Conservation (phyloP, 805 yeast species). For the Yamadazyma paraphyllophila region DNA sequence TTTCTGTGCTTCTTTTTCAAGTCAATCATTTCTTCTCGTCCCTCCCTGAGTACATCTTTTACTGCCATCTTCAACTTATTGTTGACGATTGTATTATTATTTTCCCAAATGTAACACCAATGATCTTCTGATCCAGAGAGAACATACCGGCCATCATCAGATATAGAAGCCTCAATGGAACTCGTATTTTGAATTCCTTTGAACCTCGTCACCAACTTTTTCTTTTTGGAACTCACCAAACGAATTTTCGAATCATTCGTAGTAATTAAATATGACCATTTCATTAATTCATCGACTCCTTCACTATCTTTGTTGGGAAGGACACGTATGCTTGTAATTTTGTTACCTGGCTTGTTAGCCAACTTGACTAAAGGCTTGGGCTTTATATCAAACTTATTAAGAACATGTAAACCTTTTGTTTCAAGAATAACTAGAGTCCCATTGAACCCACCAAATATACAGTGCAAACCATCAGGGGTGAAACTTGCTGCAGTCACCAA, state of each 20-base stretch:
- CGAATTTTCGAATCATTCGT: constrained; percentile 82
- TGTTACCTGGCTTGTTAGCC: constrained; percentile 31
- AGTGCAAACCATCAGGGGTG: constrained; percentile 60
- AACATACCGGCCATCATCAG: constrained; percentile 56
- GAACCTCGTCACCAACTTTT: constrained; percentile 60
- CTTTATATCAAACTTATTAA: constrained; percentile 30
- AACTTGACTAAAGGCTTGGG: constrained; percentile 19
- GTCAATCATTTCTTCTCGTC: constrained; percentile 33
- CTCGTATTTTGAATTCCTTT: constrained; percentile 72
- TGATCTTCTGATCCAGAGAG: constrained; percentile 87
- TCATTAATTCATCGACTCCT: constrained; percentile 12
- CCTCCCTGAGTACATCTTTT: constrained; percentile 34
- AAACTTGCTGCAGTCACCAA: constrained; percentile 74
- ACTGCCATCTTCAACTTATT: constrained; percentile 34
- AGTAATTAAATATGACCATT: constrained; percentile 52
- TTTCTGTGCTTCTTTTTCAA: constrained; percentile 27
- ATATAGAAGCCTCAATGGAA: constrained; percentile 64
- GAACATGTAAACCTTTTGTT: constrained; percentile 58
- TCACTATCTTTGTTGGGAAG: constrained; percentile 26
- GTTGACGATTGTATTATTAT: constrained; percentile 41
- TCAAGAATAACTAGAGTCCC: constrained; percentile 64
- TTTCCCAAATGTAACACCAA: constrained; percentile 80
- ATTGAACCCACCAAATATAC: constrained; percentile 74
- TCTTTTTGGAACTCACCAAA: constrained; percentile 54
- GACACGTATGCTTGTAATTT: constrained; percentile 73